Base-by-base conservation (phyloP, 495 filamentous ascomycete genomes). In the Talaromyces ruber region DNA sequence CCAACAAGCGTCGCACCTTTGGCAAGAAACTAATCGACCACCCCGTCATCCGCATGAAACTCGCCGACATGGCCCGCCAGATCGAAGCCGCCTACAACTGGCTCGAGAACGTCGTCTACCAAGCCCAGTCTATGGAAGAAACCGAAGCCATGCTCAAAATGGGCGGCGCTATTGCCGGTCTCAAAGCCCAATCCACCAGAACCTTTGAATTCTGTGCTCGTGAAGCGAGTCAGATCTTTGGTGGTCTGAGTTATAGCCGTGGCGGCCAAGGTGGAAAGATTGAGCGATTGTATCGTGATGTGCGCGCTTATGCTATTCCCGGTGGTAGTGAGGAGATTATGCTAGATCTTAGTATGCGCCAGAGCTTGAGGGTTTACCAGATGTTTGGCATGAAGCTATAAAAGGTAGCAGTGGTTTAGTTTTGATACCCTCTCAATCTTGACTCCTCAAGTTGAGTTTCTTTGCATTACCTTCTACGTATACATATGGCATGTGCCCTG, bases 301-400 rank as follows among this genome's bases (percentile, higher is more conserved):
- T 98, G n/a, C 81, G 94, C 62, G 94, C 94, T 25, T 98, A 98
- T 73, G 93, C 94, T 55, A 98, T 98, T 66, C 94, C 94, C 4
- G 94, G 94, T 72, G 94, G 94, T 34, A 90, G 85, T 70, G 94
- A 98, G 78, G 94, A 98, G 83, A 98, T 98, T 63, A 98, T 98
- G 94, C 77, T 97, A 65, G 94, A 98, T 79, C 75, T 98, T 67
- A 96, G 91, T 74, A 97, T 98, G 74, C 82, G 94, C 64, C 94
- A 98, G 80, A 88, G 88, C 67, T 71, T 97, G 81, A 85, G 84
- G 73, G 94, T 98, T 34, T 89, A 92, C 64, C 86, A 96, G 81
- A 88, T 86, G 67, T 77, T 97, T 72, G 94, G 94, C 3, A 97
- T 98, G 93, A 98, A 97, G 82, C 72, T 98, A 68, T 98, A 52